phyloP scores from a whole-genome alignment of 2,329 filamentous ascomycete species.

The Xenosphaeropsis pyriputrescens region DNA sequence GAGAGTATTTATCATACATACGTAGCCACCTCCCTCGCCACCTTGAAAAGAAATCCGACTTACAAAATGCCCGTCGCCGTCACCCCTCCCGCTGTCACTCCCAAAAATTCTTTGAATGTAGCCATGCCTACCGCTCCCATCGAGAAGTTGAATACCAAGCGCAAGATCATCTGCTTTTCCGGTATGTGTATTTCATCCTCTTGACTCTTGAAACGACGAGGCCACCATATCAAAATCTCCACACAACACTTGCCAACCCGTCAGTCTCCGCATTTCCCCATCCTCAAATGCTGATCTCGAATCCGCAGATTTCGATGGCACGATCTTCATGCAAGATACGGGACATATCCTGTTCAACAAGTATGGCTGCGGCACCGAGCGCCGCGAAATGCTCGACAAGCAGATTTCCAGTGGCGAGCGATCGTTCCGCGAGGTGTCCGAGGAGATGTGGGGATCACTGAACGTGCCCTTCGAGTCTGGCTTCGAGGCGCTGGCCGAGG shows the following conservation, averaged over 20 bases:
- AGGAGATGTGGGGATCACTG: slow-evolving; percentile 57
- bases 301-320: slow-evolving; percentile 49
- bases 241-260: background rate
- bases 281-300: slow-evolving; percentile 4
- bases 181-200: slow-evolving; percentile 21
- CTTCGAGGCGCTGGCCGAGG: slow-evolving; percentile 47
- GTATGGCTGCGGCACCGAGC: slow-evolving; percentile 43
- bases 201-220: background rate
- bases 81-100: slow-evolving; percentile 16
- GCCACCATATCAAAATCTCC: no score
- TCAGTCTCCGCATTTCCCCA: background rate
- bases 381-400: slow-evolving; percentile 39
- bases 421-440: slow-evolving; percentile 54
- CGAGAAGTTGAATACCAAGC: slow-evolving; percentile 23
- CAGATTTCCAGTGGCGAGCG: slow-evolving; percentile 52
- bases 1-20: background rate
- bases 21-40: no score
- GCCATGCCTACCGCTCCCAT: slow-evolving; percentile 12
- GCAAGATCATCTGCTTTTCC: slow-evolving; percentile 44
- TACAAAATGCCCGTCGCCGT: slow-evolving; percentile 24
- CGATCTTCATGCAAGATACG: slow-evolving; percentile 58
- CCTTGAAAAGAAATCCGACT: background rate
- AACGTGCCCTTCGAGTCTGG: slow-evolving; percentile 53
- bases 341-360: slow-evolving; percentile 55
- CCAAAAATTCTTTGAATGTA: slow-evolving; percentile 15